phyloP scores from a whole-genome alignment of 2,329 filamentous ascomycete species.

The Fulvia fulva region DNA sequence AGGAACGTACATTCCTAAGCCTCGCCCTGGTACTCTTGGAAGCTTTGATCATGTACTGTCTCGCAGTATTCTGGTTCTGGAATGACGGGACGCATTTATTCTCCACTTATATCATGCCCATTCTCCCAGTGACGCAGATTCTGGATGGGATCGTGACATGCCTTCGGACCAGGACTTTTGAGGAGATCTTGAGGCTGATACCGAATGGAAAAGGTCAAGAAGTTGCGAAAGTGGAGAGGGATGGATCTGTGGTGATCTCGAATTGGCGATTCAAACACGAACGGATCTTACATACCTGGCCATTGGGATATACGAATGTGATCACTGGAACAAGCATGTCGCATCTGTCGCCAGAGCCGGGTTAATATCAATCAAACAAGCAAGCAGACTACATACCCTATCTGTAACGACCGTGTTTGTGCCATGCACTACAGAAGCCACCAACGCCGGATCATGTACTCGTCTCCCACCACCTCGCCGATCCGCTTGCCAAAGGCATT shows the following conservation, averaged over 20 bases:
- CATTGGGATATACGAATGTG: conserved; percentile 46
- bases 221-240: conserved; percentile 28
- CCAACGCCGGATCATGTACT: not conserved
- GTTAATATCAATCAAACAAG: not conserved
- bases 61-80: conserved; percentile 53
- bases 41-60: conserved; percentile 47
- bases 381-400: not conserved
- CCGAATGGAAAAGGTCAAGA: conserved; percentile 29
- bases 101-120: conserved; percentile 63
- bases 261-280: conserved; percentile 42
- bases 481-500: not conserved
- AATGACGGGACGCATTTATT: conserved; percentile 54
- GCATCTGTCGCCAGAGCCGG: not conserved
- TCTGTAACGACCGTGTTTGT: conserved; percentile 1
- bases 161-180: conserved; percentile 62
- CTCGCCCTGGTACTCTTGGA: conserved; percentile 34
- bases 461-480: not conserved
- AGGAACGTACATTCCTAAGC: conserved; percentile 50
- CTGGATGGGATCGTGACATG: conserved; percentile 68
- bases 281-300: conserved; percentile 45
- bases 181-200: conserved; percentile 61
- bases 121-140: conserved; percentile 63
- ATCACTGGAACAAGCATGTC: conserved; percentile 34
- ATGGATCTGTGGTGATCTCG: not conserved
- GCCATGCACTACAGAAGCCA: not conserved